Conservation (phyloP, 768 basidiomycete species). For the Lactifluus pinguis region DNA sequence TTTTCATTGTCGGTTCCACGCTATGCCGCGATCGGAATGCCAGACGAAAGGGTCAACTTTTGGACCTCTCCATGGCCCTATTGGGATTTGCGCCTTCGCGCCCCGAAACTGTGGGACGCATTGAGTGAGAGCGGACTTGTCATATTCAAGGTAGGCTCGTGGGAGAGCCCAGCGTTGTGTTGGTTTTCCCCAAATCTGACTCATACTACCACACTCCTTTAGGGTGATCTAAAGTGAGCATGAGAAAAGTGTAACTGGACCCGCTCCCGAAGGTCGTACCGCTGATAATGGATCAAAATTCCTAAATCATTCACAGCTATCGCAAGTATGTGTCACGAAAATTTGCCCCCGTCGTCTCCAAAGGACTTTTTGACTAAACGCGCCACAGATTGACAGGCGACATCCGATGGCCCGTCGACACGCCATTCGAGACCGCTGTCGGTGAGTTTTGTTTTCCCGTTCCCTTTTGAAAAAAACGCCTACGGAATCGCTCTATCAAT, state of each 20-base stretch:
- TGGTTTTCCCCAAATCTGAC: not conserved
- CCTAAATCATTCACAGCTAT: conserved; percentile 40
- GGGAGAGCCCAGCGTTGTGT: not conserved
- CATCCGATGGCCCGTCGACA: conserved; percentile 76
- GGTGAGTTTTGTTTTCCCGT: conserved; percentile 36
- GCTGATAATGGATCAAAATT: not conserved
- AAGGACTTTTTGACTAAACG: not conserved
- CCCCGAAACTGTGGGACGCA: conserved; percentile 40
- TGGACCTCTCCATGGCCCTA: conserved; percentile 74
- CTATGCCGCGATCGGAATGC: conserved; percentile 47
- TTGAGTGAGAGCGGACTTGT: conserved; percentile 56
- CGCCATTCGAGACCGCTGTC: conserved; percentile 62
- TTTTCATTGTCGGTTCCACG: conserved; percentile 66
- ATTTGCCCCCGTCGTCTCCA: too few species aligned
- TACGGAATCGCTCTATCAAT: too few species aligned
- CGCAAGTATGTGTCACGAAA: conserved; percentile 54
- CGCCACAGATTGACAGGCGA: conserved; percentile 75
- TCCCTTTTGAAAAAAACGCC: not conserved
- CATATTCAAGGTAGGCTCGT: conserved; percentile 62
- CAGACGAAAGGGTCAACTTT: conserved; percentile 37
- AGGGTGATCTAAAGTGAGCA: conserved; percentile 90
- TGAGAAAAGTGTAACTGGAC: not conserved
- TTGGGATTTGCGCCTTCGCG: conserved; percentile 57
- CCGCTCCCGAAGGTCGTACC: not conserved
- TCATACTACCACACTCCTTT: not conserved